A percentile compares a stretch with the other conserved stretches of the same genome.
Conservation (phyloP, 139 green algal species). For the Chlorella sp. region DNA sequence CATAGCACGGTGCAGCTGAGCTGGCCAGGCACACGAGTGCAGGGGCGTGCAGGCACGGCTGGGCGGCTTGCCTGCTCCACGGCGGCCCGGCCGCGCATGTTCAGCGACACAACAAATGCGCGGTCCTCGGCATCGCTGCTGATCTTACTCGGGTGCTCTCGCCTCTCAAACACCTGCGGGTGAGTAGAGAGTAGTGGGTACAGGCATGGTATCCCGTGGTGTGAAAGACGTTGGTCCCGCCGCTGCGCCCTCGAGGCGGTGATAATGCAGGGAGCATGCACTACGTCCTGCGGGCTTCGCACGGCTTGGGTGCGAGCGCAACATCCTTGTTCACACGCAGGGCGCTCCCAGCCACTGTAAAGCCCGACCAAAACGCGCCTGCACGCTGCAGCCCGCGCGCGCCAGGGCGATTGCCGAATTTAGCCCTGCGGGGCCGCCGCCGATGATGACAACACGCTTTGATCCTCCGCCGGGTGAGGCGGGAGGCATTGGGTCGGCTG, state of each 20-base stretch:
- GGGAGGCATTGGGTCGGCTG: too few relatives aligned
- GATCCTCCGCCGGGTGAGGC: too few relatives aligned
- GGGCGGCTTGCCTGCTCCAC: background rate
- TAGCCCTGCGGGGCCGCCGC: background rate
- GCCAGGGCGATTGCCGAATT: background rate
- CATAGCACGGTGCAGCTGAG: too few relatives aligned
- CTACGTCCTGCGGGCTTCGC: background rate
- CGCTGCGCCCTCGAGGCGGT: background rate
- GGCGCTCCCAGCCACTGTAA: background rate
- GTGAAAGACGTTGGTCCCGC: background rate
- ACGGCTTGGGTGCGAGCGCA: background rate
- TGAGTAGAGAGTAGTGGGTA: background rate
- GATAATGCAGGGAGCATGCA: background rate
- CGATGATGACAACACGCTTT: background rate
- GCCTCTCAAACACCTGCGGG: slow-evolving; percentile 3
- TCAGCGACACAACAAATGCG: background rate
- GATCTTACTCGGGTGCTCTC: background rate
- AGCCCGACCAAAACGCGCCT: background rate
- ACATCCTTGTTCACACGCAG: background rate
- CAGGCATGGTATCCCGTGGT: too few relatives aligned
- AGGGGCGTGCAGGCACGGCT: too few relatives aligned
- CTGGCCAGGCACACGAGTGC: background rate
- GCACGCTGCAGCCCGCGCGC: background rate
- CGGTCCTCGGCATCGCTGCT: background rate
- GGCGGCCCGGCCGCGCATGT: background rate